Evolutionary conservation across 192 early-diverging fungal species (phyloP), one percentile per base, ranked within the genome.

Genomic region (Linnemannia zychae): DNA sequence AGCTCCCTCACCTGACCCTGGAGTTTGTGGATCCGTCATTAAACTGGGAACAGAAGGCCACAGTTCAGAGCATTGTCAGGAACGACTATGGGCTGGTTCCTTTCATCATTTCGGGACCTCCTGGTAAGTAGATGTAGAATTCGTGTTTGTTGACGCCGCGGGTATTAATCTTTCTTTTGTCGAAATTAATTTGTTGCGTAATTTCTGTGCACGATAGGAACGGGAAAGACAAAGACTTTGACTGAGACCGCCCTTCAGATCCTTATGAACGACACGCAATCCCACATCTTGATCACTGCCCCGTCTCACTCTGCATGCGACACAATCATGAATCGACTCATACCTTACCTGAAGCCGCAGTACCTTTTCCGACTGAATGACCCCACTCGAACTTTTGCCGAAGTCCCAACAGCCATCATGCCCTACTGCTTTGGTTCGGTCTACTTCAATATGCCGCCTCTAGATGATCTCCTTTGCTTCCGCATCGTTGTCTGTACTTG

Each of bases 141-240:
- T 36, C 34, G 4, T 67, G 22, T 7, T 67, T 67, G 16, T 34
- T 9, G 16, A 65, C 31, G 13, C 7, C 3, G 31, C 66, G 28
- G 17, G 17, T 22, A 36, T 5, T 18, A 67, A 36, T 69, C 44
- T 31, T 49, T 5, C 48, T 3, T 44, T 44, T 44, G 40, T 44
- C n/a, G 40, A 44, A 6, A 44, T 44, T 44, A 3, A 44, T 44
- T n/a, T 44, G 40, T 9, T 44, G 40, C 9, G 3, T 44, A 6
- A 44, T 44, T 49, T 13, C 13, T 46, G 44, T 15, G n/a, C 2
- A 47, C 17, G 48, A 3, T 78, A 84, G 91, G 92, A 17, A 93
- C 92, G 31, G 92, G 92, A 28, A 93, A 93, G 81, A 93, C 92
- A 17, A 88, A 84, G 50, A 93, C 92, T 9, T 68, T 89, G 38